These are phyloP conservation scores for Saccharomyces cerevisiae DNA, from an alignment of 805 yeast species.

Conservation along the genomic window DNA sequence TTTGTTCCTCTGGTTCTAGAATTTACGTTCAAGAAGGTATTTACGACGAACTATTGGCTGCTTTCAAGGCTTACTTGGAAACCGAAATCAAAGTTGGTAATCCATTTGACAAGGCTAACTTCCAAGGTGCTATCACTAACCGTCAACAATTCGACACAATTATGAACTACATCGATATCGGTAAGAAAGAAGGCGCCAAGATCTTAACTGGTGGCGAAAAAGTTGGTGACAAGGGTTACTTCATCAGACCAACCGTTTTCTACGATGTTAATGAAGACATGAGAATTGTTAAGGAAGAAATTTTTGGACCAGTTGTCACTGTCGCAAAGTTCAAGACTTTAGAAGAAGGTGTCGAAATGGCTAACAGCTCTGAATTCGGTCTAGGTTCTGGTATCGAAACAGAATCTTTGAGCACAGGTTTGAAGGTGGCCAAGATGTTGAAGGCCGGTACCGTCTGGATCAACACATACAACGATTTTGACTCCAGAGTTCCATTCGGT, in stretches of 20 bases:
- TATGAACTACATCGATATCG: slow-evolving; percentile 55
- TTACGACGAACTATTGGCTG: slow-evolving; percentile 52
- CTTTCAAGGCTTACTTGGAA: slow-evolving; percentile 52
- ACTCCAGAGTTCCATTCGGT: slow-evolving; percentile 70
- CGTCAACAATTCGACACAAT: slow-evolving; percentile 62
- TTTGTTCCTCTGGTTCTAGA: slow-evolving; percentile 78
- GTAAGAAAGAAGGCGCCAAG: slow-evolving; percentile 61
- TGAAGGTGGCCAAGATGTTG: slow-evolving; percentile 53
- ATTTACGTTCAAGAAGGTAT: slow-evolving; percentile 64
- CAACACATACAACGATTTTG: slow-evolving; percentile 74
- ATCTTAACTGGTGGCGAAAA: slow-evolving; percentile 65
- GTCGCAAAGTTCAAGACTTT: slow-evolving; percentile 56
- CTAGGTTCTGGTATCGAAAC: slow-evolving; percentile 79
- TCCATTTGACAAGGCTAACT: slow-evolving; percentile 60
- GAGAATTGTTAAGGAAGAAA: slow-evolving; percentile 63
- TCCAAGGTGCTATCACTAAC: slow-evolving; percentile 76
- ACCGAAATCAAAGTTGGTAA: slow-evolving; percentile 55
- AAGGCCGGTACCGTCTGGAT: slow-evolving; percentile 76
- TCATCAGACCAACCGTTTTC: slow-evolving; percentile 66
- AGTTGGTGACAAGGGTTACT: slow-evolving; percentile 58
- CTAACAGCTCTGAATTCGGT: slow-evolving; percentile 68
- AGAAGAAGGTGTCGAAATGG: slow-evolving; percentile 58
- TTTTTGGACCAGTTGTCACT: slow-evolving; percentile 75
- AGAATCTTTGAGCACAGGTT: slow-evolving; percentile 49
- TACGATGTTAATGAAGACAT: slow-evolving; percentile 56